phyloP scores from a whole-genome alignment of 208 protist genomes.

The Leishmania tropica region DNA sequence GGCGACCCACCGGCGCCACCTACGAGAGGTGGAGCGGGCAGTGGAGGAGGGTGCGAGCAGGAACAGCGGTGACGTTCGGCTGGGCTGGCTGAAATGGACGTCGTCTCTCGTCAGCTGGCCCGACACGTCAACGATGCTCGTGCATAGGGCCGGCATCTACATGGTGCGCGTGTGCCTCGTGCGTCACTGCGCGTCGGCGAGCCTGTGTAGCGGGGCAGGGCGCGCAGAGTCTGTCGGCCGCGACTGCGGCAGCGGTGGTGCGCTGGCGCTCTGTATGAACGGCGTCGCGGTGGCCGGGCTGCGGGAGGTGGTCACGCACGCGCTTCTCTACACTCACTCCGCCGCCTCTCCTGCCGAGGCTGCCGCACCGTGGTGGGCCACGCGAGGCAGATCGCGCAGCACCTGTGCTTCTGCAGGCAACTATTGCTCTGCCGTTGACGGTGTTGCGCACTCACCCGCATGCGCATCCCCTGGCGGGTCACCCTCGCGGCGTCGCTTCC shows the following conservation, averaged over 20 bases:
- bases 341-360: background rate
- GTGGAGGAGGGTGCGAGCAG: background rate
- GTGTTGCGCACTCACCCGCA: background rate
- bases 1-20: slow-evolving; percentile 8
- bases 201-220: slow-evolving; percentile 2
- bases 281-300: slow-evolving; percentile 12
- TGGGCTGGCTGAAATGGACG: slow-evolving; percentile 21
- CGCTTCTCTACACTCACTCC: slow-evolving; percentile 15
- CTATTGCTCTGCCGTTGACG: background rate
- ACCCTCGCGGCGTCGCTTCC: slow-evolving; percentile 8
- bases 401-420: background rate
- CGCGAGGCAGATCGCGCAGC: background rate
- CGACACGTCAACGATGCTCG: slow-evolving; percentile 18
- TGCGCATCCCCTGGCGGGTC: background rate
- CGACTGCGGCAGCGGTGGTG: background rate
- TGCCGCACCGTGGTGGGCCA: background rate
- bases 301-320: slow-evolving; percentile 9
- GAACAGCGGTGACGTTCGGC: background rate
- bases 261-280: slow-evolving; percentile 22
- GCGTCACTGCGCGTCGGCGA: slow-evolving; percentile 20
- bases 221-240: background rate
- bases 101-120: slow-evolving; percentile 33
- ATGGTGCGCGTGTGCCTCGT: slow-evolving; percentile 45
- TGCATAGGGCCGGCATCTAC: slow-evolving; percentile 47
- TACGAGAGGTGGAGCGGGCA: slow-evolving; percentile 4